Evolutionary conservation across 305 asterid genomes (phyloP).

Genomic region (Euphrasia arctica): DNA sequence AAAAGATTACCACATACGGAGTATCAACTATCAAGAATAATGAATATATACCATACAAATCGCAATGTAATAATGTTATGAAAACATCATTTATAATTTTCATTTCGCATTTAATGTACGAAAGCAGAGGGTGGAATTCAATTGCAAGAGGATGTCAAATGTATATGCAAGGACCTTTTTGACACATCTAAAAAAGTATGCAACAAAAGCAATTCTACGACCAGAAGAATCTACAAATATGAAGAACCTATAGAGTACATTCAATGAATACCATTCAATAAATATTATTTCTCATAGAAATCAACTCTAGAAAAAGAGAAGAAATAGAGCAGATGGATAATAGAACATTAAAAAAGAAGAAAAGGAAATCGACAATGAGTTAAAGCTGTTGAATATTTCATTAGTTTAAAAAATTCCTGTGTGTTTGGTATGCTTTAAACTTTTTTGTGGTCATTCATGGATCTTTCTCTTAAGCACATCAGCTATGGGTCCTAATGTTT

Average conservation of each 20-base stretch:
- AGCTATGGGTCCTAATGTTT: too few relatives aligned
- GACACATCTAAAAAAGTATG: not conserved
- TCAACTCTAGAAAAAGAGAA: too few relatives aligned
- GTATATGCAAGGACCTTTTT: not conserved
- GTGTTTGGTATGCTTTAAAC: too few relatives aligned
- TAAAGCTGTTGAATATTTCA: too few relatives aligned
- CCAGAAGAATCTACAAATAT: not conserved
- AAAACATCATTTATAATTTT: not conserved
- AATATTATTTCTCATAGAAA: too few relatives aligned
- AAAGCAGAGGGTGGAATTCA: not conserved
- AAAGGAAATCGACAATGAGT: too few relatives aligned
- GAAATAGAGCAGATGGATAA: too few relatives aligned
- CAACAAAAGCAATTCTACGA: not conserved
- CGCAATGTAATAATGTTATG: not conserved
- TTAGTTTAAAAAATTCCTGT: too few relatives aligned
- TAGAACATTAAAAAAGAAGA: too few relatives aligned
- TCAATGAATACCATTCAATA: not conserved
- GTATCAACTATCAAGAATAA: not conserved
- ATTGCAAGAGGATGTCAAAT: not conserved
- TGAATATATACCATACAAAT: not conserved
- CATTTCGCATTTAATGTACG: not conserved
- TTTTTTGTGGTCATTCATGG: too few relatives aligned
- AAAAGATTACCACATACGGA: not conserved
- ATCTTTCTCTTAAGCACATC: too few relatives aligned
- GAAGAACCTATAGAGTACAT: not conserved